These are phyloP conservation scores for Globisporangium megalacanthum DNA, from an alignment of 352 stramenopile species.

Conservation along the genomic window DNA sequence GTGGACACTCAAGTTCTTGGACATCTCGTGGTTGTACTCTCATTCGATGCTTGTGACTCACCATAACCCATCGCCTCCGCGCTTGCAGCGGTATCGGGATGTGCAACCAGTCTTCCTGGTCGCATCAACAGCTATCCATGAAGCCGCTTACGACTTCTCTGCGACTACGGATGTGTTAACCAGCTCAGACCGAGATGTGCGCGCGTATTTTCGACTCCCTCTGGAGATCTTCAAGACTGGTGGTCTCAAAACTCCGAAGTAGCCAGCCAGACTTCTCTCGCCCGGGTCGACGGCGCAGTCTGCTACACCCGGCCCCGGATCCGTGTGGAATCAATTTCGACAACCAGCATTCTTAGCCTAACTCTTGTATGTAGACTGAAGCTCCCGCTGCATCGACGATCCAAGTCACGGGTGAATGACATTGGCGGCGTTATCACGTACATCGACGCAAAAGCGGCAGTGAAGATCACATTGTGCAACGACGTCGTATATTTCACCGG, in stretches of 20 bases:
- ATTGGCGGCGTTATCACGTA: constrained; percentile 15
- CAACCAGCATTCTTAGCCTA: constrained; percentile 23
- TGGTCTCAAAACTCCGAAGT: neutral
- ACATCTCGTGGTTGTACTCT: too few relatives aligned
- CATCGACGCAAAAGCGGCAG: constrained; percentile 3
- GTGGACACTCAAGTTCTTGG: too few relatives aligned
- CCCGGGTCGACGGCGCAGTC: constrained; percentile 6
- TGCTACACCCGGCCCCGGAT: constrained; percentile 11
- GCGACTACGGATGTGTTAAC: neutral
- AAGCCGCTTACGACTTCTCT: neutral
- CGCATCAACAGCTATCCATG: too few relatives aligned
- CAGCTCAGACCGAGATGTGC: neutral
- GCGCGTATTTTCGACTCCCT: neutral
- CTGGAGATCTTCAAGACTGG: neutral
- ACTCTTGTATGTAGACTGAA: constrained; percentile 21
- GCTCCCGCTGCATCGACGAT: constrained; percentile 6
- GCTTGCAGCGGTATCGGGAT: too few relatives aligned
- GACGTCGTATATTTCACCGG: constrained; percentile 15
- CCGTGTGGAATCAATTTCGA: constrained; percentile 18
- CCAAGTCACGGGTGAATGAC: constrained; percentile 1
- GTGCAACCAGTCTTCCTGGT: too few relatives aligned
- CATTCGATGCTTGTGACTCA: too few relatives aligned
- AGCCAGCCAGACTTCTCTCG: neutral
- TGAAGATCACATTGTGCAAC: constrained; percentile 21
- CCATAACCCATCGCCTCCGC: too few relatives aligned